Base-by-base conservation (phyloP, 1,139 yeast genomes). In the Taphrina flavorubra region DNA sequence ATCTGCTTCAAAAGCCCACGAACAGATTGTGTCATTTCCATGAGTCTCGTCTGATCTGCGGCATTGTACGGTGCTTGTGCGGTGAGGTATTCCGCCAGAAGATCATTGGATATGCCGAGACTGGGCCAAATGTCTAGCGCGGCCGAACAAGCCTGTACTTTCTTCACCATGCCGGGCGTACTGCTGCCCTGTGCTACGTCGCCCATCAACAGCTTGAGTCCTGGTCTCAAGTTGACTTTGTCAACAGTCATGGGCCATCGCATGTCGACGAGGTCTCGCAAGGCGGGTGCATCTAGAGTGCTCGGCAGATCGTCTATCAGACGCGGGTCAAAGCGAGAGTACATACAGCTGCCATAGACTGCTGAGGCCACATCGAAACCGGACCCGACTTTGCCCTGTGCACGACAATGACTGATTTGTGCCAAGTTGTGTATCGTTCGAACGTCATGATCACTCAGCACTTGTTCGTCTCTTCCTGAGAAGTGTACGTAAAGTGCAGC, bases 351-450 rank as follows among this genome's bases (percentile, higher is more conserved):
- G 1, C 99, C 99, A 78, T 84, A 94, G 0, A 90, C 88, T 0
- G 99, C 99, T 8, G 98, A 88, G 0, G 97, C 98, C 55, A 95
- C 96, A 76, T 94, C 99, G 77, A 94, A 94, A 0, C 99, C 99
- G 1, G 97, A 90, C 0, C 99, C 99, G 37, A 94, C 87, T 77
- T 95, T 95, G 57, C 90, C 90, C 77, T 94, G 99, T 1, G 99
- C 98, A 69, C 85, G 84, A 77, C 97, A 92, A 77, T 94, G 99
- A 0, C 97, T 89, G 13, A 90, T 81, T 76, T 94, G 99, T 0
- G 97, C 86, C 44, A 91, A 79, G 74, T 91, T 92, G 77, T 94
- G 98, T 39, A 94, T 81, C 6, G 76, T 71, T 49, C 76, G 31
- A 18, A 78, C 18, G 59, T 68, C 34, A 70, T 62, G 18, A 18